phyloP scores from a whole-genome alignment of 2,329 filamentous ascomycete genomes.

The Helotiales sp. region DNA sequence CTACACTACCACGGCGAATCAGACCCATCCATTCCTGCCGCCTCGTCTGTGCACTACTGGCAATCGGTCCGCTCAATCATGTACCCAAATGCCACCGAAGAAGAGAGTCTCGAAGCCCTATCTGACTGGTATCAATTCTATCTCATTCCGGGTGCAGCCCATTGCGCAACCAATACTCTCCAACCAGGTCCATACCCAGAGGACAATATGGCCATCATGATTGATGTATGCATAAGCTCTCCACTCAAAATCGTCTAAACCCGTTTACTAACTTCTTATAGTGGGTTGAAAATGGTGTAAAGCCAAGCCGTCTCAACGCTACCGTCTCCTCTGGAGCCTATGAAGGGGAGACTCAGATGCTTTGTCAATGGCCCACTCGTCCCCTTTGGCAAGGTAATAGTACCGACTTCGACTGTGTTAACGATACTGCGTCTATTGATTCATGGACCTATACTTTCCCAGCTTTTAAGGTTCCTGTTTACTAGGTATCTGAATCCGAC shows the following conservation, averaged over 20 bases:
- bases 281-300: slow-evolving; percentile 59
- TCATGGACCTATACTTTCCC: slow-evolving; percentile 32
- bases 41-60: slow-evolving; percentile 54
- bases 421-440: slow-evolving; percentile 27
- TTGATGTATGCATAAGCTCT: too few species aligned
- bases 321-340: slow-evolving; percentile 37
- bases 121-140: slow-evolving; percentile 56
- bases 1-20: slow-evolving; percentile 59
- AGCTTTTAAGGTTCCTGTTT: slow-evolving; percentile 16
- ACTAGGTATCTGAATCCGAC: too few species aligned
- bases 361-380: slow-evolving; percentile 41
- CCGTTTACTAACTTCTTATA: too few species aligned
- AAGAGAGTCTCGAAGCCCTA: slow-evolving; percentile 42
- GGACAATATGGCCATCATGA: slow-evolving; percentile 67
- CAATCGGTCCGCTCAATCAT: slow-evolving; percentile 51
- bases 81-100: slow-evolving; percentile 42
- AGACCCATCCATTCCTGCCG: slow-evolving; percentile 51
- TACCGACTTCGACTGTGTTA: slow-evolving; percentile 29
- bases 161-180: slow-evolving; percentile 48
- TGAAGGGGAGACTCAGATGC: slow-evolving; percentile 38
- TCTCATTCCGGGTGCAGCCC: slow-evolving; percentile 52
- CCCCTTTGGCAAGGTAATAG: slow-evolving; percentile 33
- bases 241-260: too few species aligned
- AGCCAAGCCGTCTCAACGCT: slow-evolving; percentile 38
- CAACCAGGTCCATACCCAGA: slow-evolving; percentile 37